Percentiles rank a stretch among this genome's conserved stretches.
phyloP scores from a whole-genome alignment of 2,329 filamentous ascomycete genomes.

The Apiospora malaysiana region DNA sequence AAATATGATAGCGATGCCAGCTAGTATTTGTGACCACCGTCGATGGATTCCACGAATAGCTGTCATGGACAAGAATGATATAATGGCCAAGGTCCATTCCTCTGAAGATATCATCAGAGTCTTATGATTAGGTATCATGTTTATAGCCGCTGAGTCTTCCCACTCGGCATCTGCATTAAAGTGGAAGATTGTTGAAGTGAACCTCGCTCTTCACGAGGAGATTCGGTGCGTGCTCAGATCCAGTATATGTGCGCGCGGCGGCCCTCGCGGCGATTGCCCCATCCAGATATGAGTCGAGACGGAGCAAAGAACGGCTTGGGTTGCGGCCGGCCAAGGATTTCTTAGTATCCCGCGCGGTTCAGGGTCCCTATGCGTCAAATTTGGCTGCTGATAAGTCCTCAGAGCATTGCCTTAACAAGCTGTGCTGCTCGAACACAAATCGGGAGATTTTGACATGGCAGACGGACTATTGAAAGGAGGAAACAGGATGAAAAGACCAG shows the following conservation, averaged over 20 bases:
- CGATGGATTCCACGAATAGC: background rate
- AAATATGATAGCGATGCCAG: slow-evolving; percentile 25
- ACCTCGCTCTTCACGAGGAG: background rate
- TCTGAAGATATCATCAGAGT: slow-evolving; percentile 1
- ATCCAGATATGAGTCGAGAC: background rate
- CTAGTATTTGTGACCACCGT: background rate
- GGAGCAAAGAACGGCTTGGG: too few species aligned
- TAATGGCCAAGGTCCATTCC: slow-evolving; percentile 1
- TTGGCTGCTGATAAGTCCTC: background rate
- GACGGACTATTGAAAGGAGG: background rate
- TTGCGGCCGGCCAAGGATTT: background rate
- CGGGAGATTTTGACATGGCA: background rate
- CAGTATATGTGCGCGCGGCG: background rate
- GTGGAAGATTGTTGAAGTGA: background rate
- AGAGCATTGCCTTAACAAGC: background rate
- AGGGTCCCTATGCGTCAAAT: background rate
- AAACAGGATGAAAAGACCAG: background rate
- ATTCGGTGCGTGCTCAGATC: background rate
- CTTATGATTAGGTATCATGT: background rate
- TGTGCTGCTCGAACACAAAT: background rate
- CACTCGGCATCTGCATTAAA: background rate
- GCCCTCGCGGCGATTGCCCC: background rate
- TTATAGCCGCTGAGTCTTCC: background rate
- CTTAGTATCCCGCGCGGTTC: background rate
- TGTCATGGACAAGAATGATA: slow-evolving; percentile 3